These are phyloP conservation scores for Exutisphaerella laricina DNA, from an alignment of 2,329 filamentous ascomycete species.

Conservation along the genomic window DNA sequence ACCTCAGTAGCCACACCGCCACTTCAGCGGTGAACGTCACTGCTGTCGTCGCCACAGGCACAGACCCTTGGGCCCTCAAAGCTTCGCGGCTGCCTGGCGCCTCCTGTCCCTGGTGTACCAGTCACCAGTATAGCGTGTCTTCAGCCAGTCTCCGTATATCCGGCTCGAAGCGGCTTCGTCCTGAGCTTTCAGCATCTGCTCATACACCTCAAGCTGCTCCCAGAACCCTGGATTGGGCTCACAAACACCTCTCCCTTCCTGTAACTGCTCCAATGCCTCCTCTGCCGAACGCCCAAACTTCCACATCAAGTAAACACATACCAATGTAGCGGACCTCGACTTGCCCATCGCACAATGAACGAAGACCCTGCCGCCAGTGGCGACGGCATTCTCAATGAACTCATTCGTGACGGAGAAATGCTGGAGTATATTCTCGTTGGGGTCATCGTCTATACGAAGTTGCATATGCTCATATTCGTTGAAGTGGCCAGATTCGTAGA, in stretches of 20 bases:
- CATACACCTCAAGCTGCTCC: conserved; percentile 77
- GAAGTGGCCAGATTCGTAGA: conserved; percentile 54
- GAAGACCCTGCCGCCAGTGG: conserved; percentile 54
- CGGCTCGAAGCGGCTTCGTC: conserved; percentile 20
- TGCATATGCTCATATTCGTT: conserved; percentile 57
- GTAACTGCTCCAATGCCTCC: conserved; percentile 65
- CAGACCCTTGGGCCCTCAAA: conserved; percentile 12
- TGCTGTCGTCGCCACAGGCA: not conserved
- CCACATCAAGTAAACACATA: conserved; percentile 76
- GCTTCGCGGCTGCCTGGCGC: conserved; percentile 14
- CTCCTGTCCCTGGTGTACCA: conserved; percentile 31
- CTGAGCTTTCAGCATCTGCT: conserved; percentile 57
- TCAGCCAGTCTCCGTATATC: conserved; percentile 34
- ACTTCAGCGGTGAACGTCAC: too few relatives aligned
- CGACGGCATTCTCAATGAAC: conserved; percentile 74
- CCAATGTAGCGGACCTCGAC: conserved; percentile 78
- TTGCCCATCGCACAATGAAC: conserved; percentile 88
- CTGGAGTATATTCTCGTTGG: conserved; percentile 76
- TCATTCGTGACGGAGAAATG: conserved; percentile 64
- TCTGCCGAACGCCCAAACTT: conserved; percentile 45
- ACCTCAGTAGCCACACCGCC: too few relatives aligned
- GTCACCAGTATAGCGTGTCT: conserved; percentile 34
- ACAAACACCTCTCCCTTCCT: conserved; percentile 66
- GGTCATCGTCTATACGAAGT: conserved; percentile 82
- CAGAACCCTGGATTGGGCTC: conserved; percentile 90